These are phyloP conservation scores for Gracilaria caudata DNA, from an alignment of 23 red algal genomes.

Conservation along the genomic window DNA sequence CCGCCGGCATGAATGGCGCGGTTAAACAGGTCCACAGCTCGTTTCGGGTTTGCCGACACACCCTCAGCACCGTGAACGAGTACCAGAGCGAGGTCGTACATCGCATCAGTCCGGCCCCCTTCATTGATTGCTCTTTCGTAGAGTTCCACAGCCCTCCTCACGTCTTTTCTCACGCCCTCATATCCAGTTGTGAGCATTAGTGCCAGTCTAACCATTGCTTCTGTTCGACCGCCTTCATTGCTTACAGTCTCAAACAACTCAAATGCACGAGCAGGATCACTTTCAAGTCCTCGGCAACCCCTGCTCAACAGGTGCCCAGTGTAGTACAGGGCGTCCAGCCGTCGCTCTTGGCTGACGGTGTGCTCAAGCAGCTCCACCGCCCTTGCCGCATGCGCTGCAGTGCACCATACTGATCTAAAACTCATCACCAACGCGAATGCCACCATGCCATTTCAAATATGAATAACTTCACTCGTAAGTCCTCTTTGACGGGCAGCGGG, in stretches of 20 bases:
- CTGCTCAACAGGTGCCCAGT: neutral
- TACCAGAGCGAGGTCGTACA: constrained; percentile 15
- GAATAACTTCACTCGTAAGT: neutral
- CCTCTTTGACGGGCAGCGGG: neutral
- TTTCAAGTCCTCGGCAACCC: neutral
- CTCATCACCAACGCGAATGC: neutral
- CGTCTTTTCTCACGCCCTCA: neutral
- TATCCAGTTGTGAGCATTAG: neutral
- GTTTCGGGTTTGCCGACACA: neutral
- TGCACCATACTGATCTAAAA: neutral
- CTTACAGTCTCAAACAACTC: constrained; percentile 18
- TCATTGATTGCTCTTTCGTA: constrained; percentile 25
- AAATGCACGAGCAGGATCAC: neutral
- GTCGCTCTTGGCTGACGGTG: neutral
- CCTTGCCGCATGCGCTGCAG: neutral
- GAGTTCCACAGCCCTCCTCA: neutral
- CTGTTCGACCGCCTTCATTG: neutral
- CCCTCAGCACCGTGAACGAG: constrained; percentile 4
- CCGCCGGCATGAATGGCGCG: neutral
- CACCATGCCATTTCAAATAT: constrained; percentile 23
- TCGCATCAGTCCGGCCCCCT: neutral
- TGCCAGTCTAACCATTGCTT: constrained; percentile 5
- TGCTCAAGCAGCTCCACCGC: constrained; percentile 23
- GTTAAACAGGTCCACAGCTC: neutral
- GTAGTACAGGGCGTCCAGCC: constrained; percentile 9